Conservation (phyloP, 1,139 yeast genomes). For the Suhomyces choctaworum region DNA sequence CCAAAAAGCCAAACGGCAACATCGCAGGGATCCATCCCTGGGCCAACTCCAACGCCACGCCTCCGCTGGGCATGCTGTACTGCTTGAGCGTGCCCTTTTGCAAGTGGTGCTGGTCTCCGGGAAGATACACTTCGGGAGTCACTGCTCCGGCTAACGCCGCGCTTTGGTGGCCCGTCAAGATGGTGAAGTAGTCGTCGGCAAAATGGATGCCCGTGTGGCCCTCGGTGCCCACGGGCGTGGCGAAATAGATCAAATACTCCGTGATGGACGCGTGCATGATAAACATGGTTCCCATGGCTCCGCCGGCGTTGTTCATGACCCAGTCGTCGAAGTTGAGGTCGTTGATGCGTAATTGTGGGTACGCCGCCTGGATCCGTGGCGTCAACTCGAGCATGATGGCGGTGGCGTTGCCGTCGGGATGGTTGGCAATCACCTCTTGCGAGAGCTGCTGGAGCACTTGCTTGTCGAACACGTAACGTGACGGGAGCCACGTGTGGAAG, state of each 20-base stretch:
- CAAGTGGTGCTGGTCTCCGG: slow-evolving; percentile 85
- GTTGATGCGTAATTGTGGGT: slow-evolving; percentile 60
- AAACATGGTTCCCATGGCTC: slow-evolving; percentile 98
- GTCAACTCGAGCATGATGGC: slow-evolving; percentile 64
- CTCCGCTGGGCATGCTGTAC: slow-evolving; percentile 77
- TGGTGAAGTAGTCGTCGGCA: slow-evolving; percentile 95
- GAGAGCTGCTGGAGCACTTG: slow-evolving; percentile 49
- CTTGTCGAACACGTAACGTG: slow-evolving; percentile 58
- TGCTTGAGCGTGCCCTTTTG: slow-evolving; percentile 74
- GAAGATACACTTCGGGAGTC: slow-evolving; percentile 63
- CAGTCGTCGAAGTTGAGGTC: slow-evolving; percentile 75
- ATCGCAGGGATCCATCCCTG: slow-evolving; percentile 99
- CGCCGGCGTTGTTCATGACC: slow-evolving; percentile 97
- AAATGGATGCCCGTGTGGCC: slow-evolving; percentile 96
- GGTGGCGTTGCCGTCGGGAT: slow-evolving; percentile 62
- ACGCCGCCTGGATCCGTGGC: slow-evolving; percentile 56
- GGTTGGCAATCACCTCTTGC: slow-evolving; percentile 50
- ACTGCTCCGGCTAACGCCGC: slow-evolving; percentile 70
- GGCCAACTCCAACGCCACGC: slow-evolving; percentile 91
- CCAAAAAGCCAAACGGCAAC: slow-evolving; percentile 94
- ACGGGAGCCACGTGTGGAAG: slow-evolving; percentile 68
- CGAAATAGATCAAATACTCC: slow-evolving; percentile 62
- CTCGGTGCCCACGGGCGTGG: slow-evolving; percentile 72
- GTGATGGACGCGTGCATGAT: slow-evolving; percentile 94
- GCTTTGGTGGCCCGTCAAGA: slow-evolving; percentile 72